Percentiles rank a stretch among this genome's conserved stretches.
phyloP scores from a whole-genome alignment of 345 rosid genomes.

The Acer saccharum region DNA sequence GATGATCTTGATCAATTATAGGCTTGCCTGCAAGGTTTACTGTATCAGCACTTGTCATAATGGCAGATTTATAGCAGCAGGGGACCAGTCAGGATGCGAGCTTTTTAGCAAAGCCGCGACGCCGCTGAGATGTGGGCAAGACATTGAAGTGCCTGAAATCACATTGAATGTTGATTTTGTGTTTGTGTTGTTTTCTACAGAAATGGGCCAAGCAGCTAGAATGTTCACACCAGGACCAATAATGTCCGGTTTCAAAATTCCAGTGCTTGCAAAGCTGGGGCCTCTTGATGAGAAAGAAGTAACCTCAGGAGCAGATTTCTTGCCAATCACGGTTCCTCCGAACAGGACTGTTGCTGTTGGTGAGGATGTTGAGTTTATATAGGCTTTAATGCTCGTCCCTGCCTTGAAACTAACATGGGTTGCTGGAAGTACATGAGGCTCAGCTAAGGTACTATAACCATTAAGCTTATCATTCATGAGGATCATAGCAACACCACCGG shows the following conservation, averaged over 20 bases:
- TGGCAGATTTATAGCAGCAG: slow-evolving; percentile 55
- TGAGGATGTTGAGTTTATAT: slow-evolving; percentile 33
- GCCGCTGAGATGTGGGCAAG: slow-evolving; percentile 62
- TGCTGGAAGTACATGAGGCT: slow-evolving; percentile 49
- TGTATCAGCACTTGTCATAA: slow-evolving; percentile 45
- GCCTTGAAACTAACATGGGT: slow-evolving; percentile 36
- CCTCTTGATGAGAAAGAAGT: slow-evolving; percentile 55
- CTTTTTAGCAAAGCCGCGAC: slow-evolving; percentile 43
- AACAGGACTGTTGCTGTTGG: slow-evolving; percentile 44
- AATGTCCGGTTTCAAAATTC: slow-evolving; percentile 50
- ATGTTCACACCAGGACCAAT: slow-evolving; percentile 51
- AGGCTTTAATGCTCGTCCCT: slow-evolving; percentile 34
- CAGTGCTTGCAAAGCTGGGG: slow-evolving; percentile 32
- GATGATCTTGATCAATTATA: slow-evolving; percentile 37
- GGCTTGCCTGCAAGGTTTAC: slow-evolving; percentile 36
- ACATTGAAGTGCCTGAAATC: slow-evolving; percentile 56
- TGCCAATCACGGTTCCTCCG: slow-evolving; percentile 41
- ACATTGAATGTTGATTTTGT: slow-evolving; percentile 42
- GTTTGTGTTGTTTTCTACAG: slow-evolving; percentile 35
- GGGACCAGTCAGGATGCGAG: slow-evolving; percentile 49
- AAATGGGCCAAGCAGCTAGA: slow-evolving; percentile 55
- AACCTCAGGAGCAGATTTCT: slow-evolving; percentile 38
- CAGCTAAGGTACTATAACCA: slow-evolving; percentile 41
- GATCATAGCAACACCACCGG: slow-evolving; percentile 54
- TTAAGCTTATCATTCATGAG: slow-evolving; percentile 31